phyloP scores from a whole-genome alignment of 306 rosid species.

The Heteromeles arbutifolia region DNA sequence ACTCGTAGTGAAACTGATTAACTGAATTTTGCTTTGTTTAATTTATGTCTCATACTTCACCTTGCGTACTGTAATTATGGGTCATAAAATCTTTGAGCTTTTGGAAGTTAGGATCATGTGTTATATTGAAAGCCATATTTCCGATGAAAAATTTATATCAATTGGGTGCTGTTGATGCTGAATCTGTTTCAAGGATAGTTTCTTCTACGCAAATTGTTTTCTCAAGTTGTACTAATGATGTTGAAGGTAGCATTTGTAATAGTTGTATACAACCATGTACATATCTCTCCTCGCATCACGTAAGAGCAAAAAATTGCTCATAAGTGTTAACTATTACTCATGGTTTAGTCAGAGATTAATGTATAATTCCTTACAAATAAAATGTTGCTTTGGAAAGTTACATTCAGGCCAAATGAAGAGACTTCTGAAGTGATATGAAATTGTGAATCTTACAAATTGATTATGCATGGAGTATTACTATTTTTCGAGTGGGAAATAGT shows the following conservation, averaged over 20 bases:
- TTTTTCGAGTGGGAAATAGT: not conserved
- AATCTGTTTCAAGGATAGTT: not conserved
- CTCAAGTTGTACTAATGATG: not conserved
- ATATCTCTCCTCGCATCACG: not conserved
- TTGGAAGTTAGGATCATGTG: not conserved
- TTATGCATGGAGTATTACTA: not conserved
- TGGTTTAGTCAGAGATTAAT: not conserved
- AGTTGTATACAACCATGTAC: not conserved
- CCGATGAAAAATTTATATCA: not conserved
- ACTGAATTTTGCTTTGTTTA: not conserved
- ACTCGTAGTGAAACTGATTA: not conserved
- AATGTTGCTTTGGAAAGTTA: not conserved
- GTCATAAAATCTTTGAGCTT: too few relatives aligned
- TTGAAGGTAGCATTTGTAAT: not conserved
- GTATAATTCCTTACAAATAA: not conserved
- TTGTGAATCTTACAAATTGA: not conserved
- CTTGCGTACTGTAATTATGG: too few relatives aligned
- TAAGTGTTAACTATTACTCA: too few relatives aligned
- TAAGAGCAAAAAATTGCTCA: too few relatives aligned
- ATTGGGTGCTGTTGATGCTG: not conserved
- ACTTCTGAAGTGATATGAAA: not conserved
- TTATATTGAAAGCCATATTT: not conserved
- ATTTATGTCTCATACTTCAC: not conserved
- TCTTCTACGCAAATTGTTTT: not conserved
- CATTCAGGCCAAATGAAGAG: not conserved